These are phyloP conservation scores for Colletotrichum sp. DNA, from an alignment of 2,329 filamentous ascomycete genomes.

Conservation along the genomic window DNA sequence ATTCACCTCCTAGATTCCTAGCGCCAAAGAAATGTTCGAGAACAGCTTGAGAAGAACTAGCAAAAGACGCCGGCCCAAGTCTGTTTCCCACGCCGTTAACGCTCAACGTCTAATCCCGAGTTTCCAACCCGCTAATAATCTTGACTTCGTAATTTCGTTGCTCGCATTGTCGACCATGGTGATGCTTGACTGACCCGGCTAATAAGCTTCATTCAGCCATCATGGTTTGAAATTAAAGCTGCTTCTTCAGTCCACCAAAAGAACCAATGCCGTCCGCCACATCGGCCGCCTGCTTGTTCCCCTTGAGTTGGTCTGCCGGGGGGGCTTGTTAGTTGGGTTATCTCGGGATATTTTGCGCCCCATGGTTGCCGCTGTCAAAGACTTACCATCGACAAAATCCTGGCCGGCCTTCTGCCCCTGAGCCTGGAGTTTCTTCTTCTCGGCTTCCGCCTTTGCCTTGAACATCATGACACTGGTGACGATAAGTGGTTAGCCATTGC, in stretches of 20 bases:
- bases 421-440: conserved; percentile 42
- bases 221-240: conserved; percentile 6
- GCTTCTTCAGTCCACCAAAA: conserved; percentile 35
- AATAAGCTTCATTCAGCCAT: neutral
- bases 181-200: neutral
- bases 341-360: neutral
- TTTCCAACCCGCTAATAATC: neutral
- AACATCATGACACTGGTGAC: conserved; percentile 33
- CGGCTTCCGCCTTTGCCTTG: conserved; percentile 45
- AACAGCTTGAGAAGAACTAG: neutral
- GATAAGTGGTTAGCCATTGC: neutral
- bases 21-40: neutral
- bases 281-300: conserved; percentile 38
- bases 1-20: neutral
- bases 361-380: neutral
- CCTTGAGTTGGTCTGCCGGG: conserved; percentile 35
- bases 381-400: conserved; percentile 40
- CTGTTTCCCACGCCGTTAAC: neutral
- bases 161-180: neutral
- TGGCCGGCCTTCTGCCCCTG: conserved; percentile 42
- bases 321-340: neutral
- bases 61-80: neutral
- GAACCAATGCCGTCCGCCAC: conserved; percentile 31
- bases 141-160: neutral
- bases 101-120: neutral